These are phyloP conservation scores for Chionographis japonica DNA, from an alignment of 106 monocot species.

Conservation along the genomic window DNA sequence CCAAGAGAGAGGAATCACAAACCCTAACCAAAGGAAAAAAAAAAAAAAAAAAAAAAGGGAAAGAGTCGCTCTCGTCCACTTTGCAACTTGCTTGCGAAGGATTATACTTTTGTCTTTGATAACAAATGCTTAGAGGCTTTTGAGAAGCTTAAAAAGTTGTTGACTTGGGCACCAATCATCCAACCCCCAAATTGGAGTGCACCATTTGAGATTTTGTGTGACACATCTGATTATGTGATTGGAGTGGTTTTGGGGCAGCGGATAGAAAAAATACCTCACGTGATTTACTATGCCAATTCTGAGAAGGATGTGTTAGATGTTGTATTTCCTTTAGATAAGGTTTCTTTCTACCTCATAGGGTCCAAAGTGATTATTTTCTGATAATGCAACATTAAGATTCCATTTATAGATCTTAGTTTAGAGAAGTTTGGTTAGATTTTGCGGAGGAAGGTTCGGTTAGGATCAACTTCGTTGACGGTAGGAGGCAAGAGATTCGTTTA, in stretches of 20 bases:
- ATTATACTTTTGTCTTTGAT: constrained; percentile 1
- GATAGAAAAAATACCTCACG: not conserved
- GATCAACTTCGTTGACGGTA: too few relatives aligned
- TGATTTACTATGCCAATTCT: not conserved
- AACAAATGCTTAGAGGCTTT: not conserved
- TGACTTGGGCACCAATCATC: too few relatives aligned
- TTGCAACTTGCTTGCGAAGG: not conserved
- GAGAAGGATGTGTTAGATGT: not conserved
- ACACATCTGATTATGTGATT: constrained; percentile 2
- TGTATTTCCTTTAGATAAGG: not conserved
- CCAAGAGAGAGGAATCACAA: too few relatives aligned
- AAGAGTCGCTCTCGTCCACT: not conserved
- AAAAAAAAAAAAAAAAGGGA: too few relatives aligned
- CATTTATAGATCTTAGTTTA: not conserved
- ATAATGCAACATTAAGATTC: not conserved
- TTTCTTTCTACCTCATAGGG: not conserved
- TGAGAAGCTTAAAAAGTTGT: not conserved
- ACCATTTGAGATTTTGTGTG: constrained; percentile 6
- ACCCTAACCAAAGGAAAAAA: too few relatives aligned
- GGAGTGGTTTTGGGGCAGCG: constrained; percentile 2
- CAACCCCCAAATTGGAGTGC: not conserved
- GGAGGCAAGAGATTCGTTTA: too few relatives aligned
- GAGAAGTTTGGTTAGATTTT: too few relatives aligned
- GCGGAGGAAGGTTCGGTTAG: too few relatives aligned
- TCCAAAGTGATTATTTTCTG: not conserved